Conservation (phyloP, 2,329 filamentous ascomycete species). For the Pseudogymnoascus sp. region DNA sequence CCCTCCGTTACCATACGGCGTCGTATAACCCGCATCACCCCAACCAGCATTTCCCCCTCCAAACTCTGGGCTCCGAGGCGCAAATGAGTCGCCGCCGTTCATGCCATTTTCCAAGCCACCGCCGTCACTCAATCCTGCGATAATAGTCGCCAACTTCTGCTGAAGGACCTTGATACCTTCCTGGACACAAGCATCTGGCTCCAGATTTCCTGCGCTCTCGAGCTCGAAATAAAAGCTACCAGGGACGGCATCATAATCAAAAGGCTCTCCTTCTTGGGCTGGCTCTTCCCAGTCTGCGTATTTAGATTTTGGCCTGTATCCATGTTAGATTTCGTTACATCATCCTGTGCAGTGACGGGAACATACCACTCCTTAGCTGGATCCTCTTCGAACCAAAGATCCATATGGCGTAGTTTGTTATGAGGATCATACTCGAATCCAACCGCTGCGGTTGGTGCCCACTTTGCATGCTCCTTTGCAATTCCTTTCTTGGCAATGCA, state of each 20-base stretch:
- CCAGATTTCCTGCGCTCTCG: conserved; percentile 78
- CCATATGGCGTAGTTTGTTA: conserved; percentile 87
- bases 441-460: conserved; percentile 85
- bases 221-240: conserved; percentile 87
- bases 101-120: conserved; percentile 46
- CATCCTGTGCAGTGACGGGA: not conserved
- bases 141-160: conserved; percentile 76
- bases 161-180: conserved; percentile 84
- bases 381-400: conserved; percentile 92
- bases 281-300: conserved; percentile 75
- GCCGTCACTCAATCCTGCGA: conserved; percentile 53
- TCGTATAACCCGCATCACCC: conserved; percentile 56
- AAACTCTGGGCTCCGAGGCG: conserved; percentile 56
- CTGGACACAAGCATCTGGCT: conserved; percentile 82
- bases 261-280: conserved; percentile 71
- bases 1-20: conserved; percentile 53
- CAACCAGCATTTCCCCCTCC: conserved; percentile 47
- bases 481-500: conserved; percentile 98
- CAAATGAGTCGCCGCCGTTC: conserved; percentile 41
- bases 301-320: conserved; percentile 65
- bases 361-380: conserved; percentile 74
- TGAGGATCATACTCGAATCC: conserved; percentile 98
- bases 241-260: conserved; percentile 84
- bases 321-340: conserved; percentile 16
- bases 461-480: conserved; percentile 97